Evolutionary conservation across 2,329 filamentous ascomycete species (phyloP).

Genomic region (Lojkania enalia): DNA sequence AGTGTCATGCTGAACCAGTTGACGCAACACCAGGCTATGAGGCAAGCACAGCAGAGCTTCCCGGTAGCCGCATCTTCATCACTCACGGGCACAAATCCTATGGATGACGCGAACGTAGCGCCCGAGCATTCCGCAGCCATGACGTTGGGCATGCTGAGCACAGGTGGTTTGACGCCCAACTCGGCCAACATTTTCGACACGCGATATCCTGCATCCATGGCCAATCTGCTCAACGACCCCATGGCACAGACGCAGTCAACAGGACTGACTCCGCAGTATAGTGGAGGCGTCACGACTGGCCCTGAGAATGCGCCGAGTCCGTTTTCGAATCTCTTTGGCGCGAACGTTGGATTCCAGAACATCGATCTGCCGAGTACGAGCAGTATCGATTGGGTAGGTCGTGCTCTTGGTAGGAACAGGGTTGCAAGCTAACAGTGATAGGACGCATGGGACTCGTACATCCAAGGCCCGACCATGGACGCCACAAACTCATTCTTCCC

Average conservation of each 20-base stretch:
- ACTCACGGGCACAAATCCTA: conserved; percentile 34
- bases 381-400: conserved; percentile 66
- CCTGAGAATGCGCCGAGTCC: conserved; percentile 53
- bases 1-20: conserved; percentile 83
- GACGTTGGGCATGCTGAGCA: conserved; percentile 70
- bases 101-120: conserved; percentile 59
- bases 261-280: conserved; percentile 39
- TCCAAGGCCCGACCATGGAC: conserved; percentile 60
- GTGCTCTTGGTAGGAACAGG: not conserved
- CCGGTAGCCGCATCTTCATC: conserved; percentile 29
- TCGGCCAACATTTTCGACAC: conserved; percentile 47
- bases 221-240: conserved; percentile 43
- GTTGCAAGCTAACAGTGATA: conserved; percentile 14
- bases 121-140: conserved; percentile 69
- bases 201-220: conserved; percentile 44
- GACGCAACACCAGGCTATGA: conserved; percentile 51
- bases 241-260: conserved; percentile 32
- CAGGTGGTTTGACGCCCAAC: conserved; percentile 61
- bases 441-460: conserved; percentile 70
- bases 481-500: conserved; percentile 49
- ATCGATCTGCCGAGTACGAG: conserved; percentile 55
- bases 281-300: conserved; percentile 39
- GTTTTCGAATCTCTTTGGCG: conserved; percentile 60
- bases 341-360: conserved; percentile 53
- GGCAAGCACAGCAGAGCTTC: conserved; percentile 35